These are phyloP conservation scores for Rhodotorula glutinis DNA, from an alignment of 1,284 basidiomycete species.

Conservation along the genomic window DNA sequence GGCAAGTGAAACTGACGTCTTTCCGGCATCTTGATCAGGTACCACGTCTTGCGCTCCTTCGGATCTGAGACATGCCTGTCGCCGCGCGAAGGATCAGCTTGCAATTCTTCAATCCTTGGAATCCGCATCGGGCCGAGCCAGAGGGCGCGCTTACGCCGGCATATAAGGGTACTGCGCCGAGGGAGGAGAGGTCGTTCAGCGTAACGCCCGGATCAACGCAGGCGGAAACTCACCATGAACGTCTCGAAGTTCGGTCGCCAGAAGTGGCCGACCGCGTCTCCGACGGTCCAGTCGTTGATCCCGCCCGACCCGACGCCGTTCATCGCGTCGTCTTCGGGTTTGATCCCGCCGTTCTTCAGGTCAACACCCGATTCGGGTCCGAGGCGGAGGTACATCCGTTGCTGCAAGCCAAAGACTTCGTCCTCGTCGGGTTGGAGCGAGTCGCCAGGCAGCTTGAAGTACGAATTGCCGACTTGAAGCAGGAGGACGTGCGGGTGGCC, in stretches of 20 bases:
- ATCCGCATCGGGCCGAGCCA: fast-evolving
- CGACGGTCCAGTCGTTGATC: constrained; percentile 78
- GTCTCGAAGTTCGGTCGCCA: constrained; percentile 97
- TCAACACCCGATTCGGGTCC: constrained; percentile 56
- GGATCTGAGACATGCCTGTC: constrained; percentile 86
- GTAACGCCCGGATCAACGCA: neutral
- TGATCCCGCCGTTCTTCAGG: neutral
- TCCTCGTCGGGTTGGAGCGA: constrained; percentile 95
- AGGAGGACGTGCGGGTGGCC: constrained; percentile 88
- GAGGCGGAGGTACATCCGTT: constrained; percentile 79
- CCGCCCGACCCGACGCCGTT: neutral
- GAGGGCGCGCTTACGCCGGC: constrained; percentile 57
- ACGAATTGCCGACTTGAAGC: constrained; percentile 96
- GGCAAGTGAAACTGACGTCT: constrained; percentile 62
- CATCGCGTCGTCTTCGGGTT: neutral
- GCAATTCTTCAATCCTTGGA: too few species aligned
- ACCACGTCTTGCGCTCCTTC: constrained; percentile 96
- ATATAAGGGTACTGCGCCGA: constrained; percentile 96
- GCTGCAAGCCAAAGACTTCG: constrained; percentile 82
- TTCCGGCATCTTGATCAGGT: constrained; percentile 91
- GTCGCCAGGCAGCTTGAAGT: constrained; percentile 98
- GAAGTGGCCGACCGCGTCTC: constrained; percentile 92
- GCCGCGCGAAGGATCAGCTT: too few species aligned
- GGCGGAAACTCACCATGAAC: constrained; percentile 72
- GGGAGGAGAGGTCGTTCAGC: neutral